phyloP scores from a whole-genome alignment of 148 eudicot genomes.

The Agrostemma githago region DNA sequence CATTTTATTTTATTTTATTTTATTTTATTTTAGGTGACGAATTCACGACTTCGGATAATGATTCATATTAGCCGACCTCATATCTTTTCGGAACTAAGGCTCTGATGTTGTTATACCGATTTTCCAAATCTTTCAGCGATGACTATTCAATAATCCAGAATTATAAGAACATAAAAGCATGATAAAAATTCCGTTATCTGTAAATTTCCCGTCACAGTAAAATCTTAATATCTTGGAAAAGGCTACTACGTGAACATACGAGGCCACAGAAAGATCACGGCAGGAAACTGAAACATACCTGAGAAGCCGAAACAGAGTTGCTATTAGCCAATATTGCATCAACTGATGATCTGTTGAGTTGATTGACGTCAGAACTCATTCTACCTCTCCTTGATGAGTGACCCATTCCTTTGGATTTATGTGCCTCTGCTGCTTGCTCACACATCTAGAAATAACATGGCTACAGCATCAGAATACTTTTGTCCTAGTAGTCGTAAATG shows the following conservation, averaged over 20 bases:
- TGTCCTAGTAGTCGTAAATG: too few species aligned
- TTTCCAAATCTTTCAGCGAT: neutral
- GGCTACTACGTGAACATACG: neutral
- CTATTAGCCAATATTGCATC: conserved; percentile 72
- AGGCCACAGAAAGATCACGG: neutral
- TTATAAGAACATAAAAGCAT: too few species aligned
- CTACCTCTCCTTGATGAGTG: conserved; percentile 69
- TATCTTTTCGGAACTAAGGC: too few species aligned
- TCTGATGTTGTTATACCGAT: too few species aligned
- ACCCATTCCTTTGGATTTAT: conserved; percentile 81
- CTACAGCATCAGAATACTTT: too few species aligned
- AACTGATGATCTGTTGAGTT: conserved; percentile 69
- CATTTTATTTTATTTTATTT: too few species aligned
- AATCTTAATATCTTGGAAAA: neutral
- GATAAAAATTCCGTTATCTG: neutral
- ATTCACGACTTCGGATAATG: too few species aligned
- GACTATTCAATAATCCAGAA: neutral
- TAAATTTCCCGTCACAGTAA: neutral
- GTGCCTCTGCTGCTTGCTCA: conserved; percentile 98
- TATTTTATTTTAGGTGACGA: too few species aligned
- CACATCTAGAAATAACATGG: conserved; percentile 56
- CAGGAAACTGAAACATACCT: conserved; percentile 41
- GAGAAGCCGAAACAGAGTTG: conserved; percentile 40
- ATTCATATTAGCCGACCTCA: too few species aligned
- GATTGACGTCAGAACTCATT: conserved; percentile 55